These are phyloP conservation scores for Didymella glomerata DNA, from an alignment of 2,329 filamentous ascomycete species.

Conservation along the genomic window DNA sequence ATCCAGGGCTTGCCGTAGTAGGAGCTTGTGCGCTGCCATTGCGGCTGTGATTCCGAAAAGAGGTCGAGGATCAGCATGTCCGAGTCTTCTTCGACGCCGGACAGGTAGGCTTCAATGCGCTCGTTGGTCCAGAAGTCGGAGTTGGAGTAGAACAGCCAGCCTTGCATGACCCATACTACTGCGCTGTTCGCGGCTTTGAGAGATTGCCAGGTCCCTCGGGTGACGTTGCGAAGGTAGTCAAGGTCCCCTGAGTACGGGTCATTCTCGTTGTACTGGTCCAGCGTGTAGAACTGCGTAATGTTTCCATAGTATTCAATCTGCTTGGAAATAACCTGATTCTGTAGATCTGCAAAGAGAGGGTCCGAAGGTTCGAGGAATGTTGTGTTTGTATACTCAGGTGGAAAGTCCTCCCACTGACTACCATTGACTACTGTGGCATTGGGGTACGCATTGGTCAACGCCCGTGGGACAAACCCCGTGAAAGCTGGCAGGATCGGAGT, in stretches of 20 bases:
- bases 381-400: conserved; percentile 55
- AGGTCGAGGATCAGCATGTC: conserved; percentile 63
- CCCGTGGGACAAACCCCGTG: background rate
- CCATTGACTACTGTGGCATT: conserved; percentile 56
- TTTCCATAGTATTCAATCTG: conserved; percentile 59
- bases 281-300: conserved; percentile 59
- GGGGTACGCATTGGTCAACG: conserved; percentile 53
- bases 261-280: conserved; percentile 65
- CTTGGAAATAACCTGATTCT: conserved; percentile 47
- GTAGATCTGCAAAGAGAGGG: conserved; percentile 46
- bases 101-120: conserved; percentile 60
- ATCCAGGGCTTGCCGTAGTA: conserved; percentile 64
- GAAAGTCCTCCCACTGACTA: conserved; percentile 57
- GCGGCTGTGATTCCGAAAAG: conserved; percentile 59
- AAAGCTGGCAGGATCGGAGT: background rate
- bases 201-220: conserved; percentile 56
- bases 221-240: conserved; percentile 56
- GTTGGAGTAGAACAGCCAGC: conserved; percentile 49
- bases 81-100: conserved; percentile 53
- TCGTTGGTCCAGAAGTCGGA: conserved; percentile 56
- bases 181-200: conserved; percentile 59
- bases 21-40: conserved; percentile 61
- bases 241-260: conserved; percentile 57
- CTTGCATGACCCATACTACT: conserved; percentile 63
- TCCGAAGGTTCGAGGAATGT: conserved; percentile 61